These are phyloP conservation scores for Aphanomyces invadans DNA, from an alignment of 352 stramenopile species.

Conservation along the genomic window DNA sequence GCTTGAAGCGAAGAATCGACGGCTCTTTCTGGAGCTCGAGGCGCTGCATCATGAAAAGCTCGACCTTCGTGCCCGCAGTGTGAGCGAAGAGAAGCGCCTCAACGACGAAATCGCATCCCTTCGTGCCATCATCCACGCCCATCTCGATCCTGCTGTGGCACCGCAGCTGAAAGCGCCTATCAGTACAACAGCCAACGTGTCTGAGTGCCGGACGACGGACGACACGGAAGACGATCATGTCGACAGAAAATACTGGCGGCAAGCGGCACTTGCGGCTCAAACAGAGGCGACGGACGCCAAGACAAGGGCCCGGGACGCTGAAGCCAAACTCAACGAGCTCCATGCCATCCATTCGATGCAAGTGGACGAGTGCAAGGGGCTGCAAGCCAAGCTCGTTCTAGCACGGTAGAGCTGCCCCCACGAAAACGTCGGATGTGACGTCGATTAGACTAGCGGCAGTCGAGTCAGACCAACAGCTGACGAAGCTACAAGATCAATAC, in stretches of 20 bases:
- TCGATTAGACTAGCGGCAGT: slow-evolving; percentile 30
- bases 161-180: too few species aligned
- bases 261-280: not conserved
- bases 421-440: not conserved
- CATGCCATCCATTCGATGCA: slow-evolving; percentile 72
- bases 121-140: not conserved
- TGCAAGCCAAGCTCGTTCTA: slow-evolving; percentile 38
- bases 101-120: not conserved
- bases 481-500: slow-evolving; percentile 45
- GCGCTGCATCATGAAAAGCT: slow-evolving; percentile 56
- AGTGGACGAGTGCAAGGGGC: slow-evolving; percentile 52
- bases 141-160: not conserved
- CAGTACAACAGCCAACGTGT: not conserved
- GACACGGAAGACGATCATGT: not conserved
- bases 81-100: slow-evolving; percentile 7
- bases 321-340: slow-evolving; percentile 41
- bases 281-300: not conserved
- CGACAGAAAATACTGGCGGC: slow-evolving; percentile 12
- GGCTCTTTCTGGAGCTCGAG: slow-evolving; percentile 57
- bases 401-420: slow-evolving; percentile 23
- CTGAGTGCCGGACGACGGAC: not conserved
- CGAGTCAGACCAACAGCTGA: slow-evolving; percentile 44
- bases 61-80: slow-evolving; percentile 35
- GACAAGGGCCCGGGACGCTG: not conserved
- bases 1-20: slow-evolving; percentile 57